Evolutionary conservation across 352 stramenopile species (phyloP).

Genomic region (Pythium brachiatum): DNA sequence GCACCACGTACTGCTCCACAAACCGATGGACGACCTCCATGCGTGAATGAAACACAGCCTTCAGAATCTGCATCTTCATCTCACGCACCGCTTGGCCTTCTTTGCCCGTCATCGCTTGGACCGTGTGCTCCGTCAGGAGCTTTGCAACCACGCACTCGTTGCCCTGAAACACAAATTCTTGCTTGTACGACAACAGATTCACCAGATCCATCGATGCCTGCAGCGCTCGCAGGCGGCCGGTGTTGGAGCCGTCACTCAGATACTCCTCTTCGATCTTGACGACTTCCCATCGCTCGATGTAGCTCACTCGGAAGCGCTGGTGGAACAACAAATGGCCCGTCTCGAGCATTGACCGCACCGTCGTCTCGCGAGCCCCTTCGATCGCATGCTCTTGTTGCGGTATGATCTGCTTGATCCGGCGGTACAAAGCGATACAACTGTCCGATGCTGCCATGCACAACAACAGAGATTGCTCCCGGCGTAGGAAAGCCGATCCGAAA

Average conservation of each 20-base stretch:
- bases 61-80: constrained; percentile 74
- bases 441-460: constrained; percentile 3
- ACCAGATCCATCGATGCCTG: constrained; percentile 84
- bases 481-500: constrained; percentile 19
- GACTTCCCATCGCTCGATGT: constrained; percentile 73
- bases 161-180: constrained; percentile 77
- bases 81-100: constrained; percentile 54
- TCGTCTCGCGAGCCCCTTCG: constrained; percentile 46
- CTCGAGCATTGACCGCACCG: constrained; percentile 50
- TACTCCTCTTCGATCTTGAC: constrained; percentile 55
- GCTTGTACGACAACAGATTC: constrained; percentile 84
- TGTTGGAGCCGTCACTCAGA: constrained; percentile 42
- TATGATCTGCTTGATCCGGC: constrained; percentile 8
- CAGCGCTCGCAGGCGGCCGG: constrained; percentile 36
- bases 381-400: constrained; percentile 23
- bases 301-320: constrained; percentile 73
- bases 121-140: constrained; percentile 73
- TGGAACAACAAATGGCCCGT: constrained; percentile 62
- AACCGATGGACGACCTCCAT: constrained; percentile 74
- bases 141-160: constrained; percentile 72
- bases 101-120: constrained; percentile 63
- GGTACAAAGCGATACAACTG: constrained; percentile 8
- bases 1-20: constrained; percentile 60
- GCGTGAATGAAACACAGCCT: constrained; percentile 62
- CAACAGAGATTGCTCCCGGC: constrained; percentile 1